A percentile compares a stretch with the other conserved stretches of the same genome.
phyloP scores from a whole-genome alignment of 2,329 filamentous ascomycete species.

The Exophiala dermatitidis region DNA sequence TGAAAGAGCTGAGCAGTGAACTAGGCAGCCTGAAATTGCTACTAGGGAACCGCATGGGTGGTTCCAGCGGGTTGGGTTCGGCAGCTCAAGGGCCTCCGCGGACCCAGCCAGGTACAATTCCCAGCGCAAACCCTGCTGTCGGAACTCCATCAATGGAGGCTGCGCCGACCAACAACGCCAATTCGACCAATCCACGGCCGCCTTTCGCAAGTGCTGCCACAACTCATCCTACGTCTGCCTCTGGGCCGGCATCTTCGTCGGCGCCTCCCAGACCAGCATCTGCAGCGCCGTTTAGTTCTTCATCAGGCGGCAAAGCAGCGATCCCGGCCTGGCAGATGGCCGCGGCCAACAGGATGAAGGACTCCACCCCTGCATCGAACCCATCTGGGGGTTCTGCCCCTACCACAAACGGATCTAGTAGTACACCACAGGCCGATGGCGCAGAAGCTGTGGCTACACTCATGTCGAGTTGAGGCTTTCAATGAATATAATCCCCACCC shows the following conservation, averaged over 20 bases:
- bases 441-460: constrained; percentile 26
- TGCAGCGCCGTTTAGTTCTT: constrained; percentile 8
- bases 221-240: not conserved
- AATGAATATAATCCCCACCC: not conserved
- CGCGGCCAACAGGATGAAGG: constrained; percentile 44
- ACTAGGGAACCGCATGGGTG: constrained; percentile 57
- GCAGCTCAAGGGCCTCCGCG: constrained; percentile 28
- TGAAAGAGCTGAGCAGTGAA: constrained; percentile 80
- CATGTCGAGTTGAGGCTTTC: constrained; percentile 15
- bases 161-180: constrained; percentile 5
- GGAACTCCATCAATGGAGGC: constrained; percentile 11
- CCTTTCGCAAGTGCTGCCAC: constrained; percentile 17
- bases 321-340: constrained; percentile 78
- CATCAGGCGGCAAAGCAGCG: constrained; percentile 49
- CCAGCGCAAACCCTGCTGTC: constrained; percentile 24
- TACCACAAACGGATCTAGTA: constrained; percentile 7
- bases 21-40: constrained; percentile 88
- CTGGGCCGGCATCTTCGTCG: constrained; percentile 10
- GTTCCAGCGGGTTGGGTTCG: constrained; percentile 23
- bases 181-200: constrained; percentile 6
- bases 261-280: constrained; percentile 12
- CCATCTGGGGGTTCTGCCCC: constrained; percentile 3
- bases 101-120: constrained; percentile 30
- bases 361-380: constrained; percentile 9
- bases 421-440: constrained; percentile 19